Conservation (phyloP, 2,329 filamentous ascomycete species). For the Penicillium sp. region DNA sequence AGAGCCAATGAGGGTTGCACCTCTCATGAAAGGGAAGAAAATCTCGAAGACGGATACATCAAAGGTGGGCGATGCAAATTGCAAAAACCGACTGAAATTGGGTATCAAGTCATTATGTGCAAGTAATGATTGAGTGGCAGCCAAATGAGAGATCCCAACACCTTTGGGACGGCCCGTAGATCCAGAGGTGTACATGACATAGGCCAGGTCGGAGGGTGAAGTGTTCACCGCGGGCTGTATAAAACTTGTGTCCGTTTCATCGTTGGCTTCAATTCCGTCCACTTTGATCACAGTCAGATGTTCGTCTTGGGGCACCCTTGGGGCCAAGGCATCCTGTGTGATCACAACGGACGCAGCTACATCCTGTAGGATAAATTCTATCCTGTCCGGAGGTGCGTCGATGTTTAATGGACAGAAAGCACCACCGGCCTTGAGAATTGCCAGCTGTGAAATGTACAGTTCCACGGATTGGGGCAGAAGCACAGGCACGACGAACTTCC, state of each 20-base stretch:
- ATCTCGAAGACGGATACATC: slow-evolving; percentile 95
- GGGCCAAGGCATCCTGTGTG: slow-evolving; percentile 45
- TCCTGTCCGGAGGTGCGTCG: slow-evolving; percentile 69
- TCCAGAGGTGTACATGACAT: slow-evolving; percentile 90
- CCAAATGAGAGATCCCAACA: slow-evolving; percentile 72
- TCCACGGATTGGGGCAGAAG: slow-evolving; percentile 70
- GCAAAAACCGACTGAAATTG: slow-evolving; percentile 70
- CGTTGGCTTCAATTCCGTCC: slow-evolving; percentile 17
- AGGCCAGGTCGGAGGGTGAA: slow-evolving; percentile 54
- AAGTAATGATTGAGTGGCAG: slow-evolving; percentile 74
- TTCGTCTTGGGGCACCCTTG: slow-evolving; percentile 20
- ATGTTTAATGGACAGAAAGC: slow-evolving; percentile 81
- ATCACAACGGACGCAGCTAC: slow-evolving; percentile 65
- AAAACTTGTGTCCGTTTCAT: neutral
- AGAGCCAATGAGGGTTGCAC: slow-evolving; percentile 67
- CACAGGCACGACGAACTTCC: slow-evolving; percentile 59
- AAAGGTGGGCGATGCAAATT: slow-evolving; percentile 89
- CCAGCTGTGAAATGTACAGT: slow-evolving; percentile 72
- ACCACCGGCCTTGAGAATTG: slow-evolving; percentile 71
- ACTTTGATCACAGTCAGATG: slow-evolving; percentile 19
- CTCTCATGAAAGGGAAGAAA: slow-evolving; percentile 77
- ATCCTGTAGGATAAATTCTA: slow-evolving; percentile 76
- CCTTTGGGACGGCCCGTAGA: slow-evolving; percentile 88
- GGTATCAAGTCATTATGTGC: slow-evolving; percentile 77
- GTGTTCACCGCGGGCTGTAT: slow-evolving; percentile 2